phyloP scores from a whole-genome alignment of 495 filamentous ascomycete species.

The Achaetomiella virescens region DNA sequence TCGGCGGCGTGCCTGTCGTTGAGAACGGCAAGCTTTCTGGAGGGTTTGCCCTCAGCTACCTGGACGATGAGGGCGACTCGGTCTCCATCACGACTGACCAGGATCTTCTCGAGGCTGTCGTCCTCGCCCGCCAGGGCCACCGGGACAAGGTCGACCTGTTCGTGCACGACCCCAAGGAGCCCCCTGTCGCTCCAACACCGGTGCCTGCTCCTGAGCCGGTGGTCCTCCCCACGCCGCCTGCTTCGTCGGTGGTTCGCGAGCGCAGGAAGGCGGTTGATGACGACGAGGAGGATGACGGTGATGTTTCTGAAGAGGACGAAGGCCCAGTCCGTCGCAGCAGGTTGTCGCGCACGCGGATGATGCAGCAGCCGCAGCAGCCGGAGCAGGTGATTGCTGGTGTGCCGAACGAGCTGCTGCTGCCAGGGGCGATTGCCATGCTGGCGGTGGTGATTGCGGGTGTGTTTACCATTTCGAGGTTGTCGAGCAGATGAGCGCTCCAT shows the following conservation, averaged over 20 bases:
- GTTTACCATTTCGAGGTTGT: slow-evolving; percentile 79
- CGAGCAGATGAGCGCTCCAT: slow-evolving; percentile 51
- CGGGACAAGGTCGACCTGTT: slow-evolving; percentile 95
- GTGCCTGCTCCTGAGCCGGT: slow-evolving; percentile 50
- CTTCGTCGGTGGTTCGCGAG: slow-evolving; percentile 50
- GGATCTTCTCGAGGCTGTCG: slow-evolving; percentile 86
- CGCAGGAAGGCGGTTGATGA: slow-evolving; percentile 52
- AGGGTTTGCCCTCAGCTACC: slow-evolving; percentile 90
- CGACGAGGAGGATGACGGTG: slow-evolving; percentile 52
- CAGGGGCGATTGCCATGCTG: slow-evolving; percentile 89
- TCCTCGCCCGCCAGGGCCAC: slow-evolving; percentile 65
- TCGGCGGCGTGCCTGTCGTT: slow-evolving; percentile 72
- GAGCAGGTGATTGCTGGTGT: slow-evolving; percentile 85
- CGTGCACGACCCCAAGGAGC: slow-evolving; percentile 86
- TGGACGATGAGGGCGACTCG: slow-evolving; percentile 95
- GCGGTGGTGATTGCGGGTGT: slow-evolving; percentile 91
- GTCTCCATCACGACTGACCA: slow-evolving; percentile 96
- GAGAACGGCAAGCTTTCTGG: slow-evolving; percentile 72
- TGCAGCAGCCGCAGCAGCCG: slow-evolving; percentile 40
- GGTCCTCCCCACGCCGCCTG: slow-evolving; percentile 45
- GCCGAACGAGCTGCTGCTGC: slow-evolving; percentile 89
- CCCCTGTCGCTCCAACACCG: slow-evolving; percentile 65
- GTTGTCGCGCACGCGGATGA: slow-evolving; percentile 29
- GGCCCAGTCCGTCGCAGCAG: slow-evolving; percentile 38
- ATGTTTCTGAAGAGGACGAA: slow-evolving; percentile 56